Base-by-base conservation (phyloP, 352 stramenopile genomes). In the Plasmopara muralis region DNA sequence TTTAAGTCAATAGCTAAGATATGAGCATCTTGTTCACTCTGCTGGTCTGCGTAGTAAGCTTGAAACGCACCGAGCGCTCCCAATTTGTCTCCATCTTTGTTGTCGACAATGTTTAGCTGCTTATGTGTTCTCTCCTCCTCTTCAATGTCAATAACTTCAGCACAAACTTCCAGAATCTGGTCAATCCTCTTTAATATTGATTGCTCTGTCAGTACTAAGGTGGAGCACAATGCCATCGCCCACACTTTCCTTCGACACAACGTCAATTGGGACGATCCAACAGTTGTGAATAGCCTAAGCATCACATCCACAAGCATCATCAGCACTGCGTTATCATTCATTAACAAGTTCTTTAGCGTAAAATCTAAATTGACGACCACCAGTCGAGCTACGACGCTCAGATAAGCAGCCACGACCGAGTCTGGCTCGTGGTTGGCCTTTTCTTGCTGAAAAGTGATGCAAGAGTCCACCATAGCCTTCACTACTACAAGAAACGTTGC, bases 81-180 rank as follows among this genome's bases (percentile, higher is more conserved):
- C 0, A 43, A 60, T 0, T 55, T 39, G 0, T 30, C 42, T 5
- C 20, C 41, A 38, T 64, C 43, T 4, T 62, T 38, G 28, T 64
- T 49, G n/a, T 47, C 43, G 18, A 46, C 51, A 51, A 13, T 20
- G 28, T 53, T 43, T 29, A 30, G 35, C 25, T 62, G 44, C 28
- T 56, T 64, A 30, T 60, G 51, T 20, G 62, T 50, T 14, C 59
- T 43, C 18, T 76, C 64, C 14, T 78, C 62, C n/a, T 57, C 55
- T 45, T 90, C 77, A 15, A 85, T 72, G 14, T 89, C 77, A 29
- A 91, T 64, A n/a, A 89, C 77, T 13, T 91, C 71, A 0, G 68
- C 66, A 49, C 59, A 72, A 8, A 79, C 64, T 45, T 90, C 83
- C 29, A 93, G 48, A 15, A 93, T 64, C 50, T 86, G 74, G 0